Evolutionary conservation across 2,329 filamentous ascomycete genomes (phyloP).

Genomic region (Diaporthe citriasiana): DNA sequence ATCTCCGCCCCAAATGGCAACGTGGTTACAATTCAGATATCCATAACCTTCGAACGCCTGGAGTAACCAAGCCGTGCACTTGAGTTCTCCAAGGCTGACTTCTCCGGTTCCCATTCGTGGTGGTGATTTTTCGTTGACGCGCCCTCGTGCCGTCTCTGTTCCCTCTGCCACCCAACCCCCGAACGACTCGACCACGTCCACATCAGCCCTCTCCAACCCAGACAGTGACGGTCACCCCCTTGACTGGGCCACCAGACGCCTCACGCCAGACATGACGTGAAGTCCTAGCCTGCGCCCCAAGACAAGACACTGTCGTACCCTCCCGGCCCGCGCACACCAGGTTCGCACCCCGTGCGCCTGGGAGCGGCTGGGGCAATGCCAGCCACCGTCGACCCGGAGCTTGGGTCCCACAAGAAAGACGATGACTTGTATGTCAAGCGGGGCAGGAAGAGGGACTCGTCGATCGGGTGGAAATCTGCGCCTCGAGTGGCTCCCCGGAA

Average conservation of each 20-base stretch:
- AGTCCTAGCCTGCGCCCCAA: not conserved
- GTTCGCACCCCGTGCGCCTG: slow-evolving; percentile 21
- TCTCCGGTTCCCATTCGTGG: not conserved
- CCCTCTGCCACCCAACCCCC: not conserved
- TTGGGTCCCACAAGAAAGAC: slow-evolving; percentile 72
- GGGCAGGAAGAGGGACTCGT: slow-evolving; percentile 52
- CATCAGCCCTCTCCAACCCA: not conserved
- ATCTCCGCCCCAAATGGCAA: slow-evolving; percentile 21
- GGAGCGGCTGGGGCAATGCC: slow-evolving; percentile 54
- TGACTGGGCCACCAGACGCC: not conserved
- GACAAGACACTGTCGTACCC: slow-evolving; percentile 15
- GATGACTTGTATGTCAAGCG: slow-evolving; percentile 63
- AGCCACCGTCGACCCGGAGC: slow-evolving; percentile 64
- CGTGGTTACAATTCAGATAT: slow-evolving; percentile 24
- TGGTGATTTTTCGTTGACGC: not conserved
- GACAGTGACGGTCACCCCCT: not conserved
- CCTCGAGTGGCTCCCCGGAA: slow-evolving; percentile 65
- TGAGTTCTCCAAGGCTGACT: slow-evolving; percentile 9
- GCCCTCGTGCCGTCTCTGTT: not conserved
- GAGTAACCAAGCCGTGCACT: not conserved
- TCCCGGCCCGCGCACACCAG: not conserved
- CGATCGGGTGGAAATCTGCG: slow-evolving; percentile 51
- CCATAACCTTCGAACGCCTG: slow-evolving; percentile 19
- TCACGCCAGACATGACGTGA: slow-evolving; percentile 29
- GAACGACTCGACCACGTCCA: slow-evolving; percentile 8